Conservation (phyloP, 768 basidiomycete genomes). For the Lactifluus pinguis region DNA sequence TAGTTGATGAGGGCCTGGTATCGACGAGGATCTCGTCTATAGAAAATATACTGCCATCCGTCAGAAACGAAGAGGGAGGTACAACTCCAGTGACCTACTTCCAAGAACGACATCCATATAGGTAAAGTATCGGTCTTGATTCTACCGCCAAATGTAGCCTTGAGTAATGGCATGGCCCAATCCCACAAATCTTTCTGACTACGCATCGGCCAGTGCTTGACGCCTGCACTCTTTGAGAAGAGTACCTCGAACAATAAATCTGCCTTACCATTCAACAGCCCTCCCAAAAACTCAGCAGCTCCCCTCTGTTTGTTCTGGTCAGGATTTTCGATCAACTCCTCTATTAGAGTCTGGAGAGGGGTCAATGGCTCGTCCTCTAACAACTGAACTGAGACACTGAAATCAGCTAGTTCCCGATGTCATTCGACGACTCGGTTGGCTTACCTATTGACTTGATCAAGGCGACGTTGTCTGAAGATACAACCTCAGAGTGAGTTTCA, state of each 20-base stretch:
- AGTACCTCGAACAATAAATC: neutral
- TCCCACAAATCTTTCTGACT: constrained; percentile 64
- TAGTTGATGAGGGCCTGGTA: constrained; percentile 72
- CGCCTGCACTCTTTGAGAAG: constrained; percentile 36
- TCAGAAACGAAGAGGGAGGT: neutral
- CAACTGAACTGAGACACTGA: constrained; percentile 52
- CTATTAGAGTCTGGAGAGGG: constrained; percentile 50
- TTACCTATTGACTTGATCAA: constrained; percentile 69
- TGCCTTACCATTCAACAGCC: constrained; percentile 48
- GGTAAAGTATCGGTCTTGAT: constrained; percentile 75
- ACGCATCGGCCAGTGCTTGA: constrained; percentile 79
- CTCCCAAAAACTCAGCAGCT: constrained; percentile 75
- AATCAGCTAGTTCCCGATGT: neutral
- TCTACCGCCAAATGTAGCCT: constrained; percentile 54
- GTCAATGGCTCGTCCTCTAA: constrained; percentile 67
- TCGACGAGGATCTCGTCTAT: constrained; percentile 74
- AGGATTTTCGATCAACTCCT: constrained; percentile 54
- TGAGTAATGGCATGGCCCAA: constrained; percentile 68
- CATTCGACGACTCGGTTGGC: constrained; percentile 16
- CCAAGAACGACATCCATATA: constrained; percentile 73
- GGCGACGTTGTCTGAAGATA: constrained; percentile 62
- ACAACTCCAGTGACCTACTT: constrained; percentile 34
- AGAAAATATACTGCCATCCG: constrained; percentile 55
- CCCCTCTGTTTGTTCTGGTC: constrained; percentile 85
- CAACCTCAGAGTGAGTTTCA: constrained; percentile 60